phyloP scores from a whole-genome alignment of 805 yeast genomes.

The Ascoidea rubescens region DNA sequence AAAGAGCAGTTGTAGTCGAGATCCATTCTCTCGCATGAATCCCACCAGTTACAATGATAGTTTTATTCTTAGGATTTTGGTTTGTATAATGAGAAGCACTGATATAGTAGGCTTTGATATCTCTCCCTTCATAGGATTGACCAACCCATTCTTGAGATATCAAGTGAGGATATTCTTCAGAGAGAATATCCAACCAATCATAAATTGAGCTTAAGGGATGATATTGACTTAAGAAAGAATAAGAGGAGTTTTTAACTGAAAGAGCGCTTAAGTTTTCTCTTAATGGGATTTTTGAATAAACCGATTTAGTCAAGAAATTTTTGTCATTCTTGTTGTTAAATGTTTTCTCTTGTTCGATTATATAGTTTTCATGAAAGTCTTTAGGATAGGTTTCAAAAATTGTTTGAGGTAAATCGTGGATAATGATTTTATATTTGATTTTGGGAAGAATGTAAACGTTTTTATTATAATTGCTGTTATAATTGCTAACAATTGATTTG shows the following conservation, averaged over 20 bases:
- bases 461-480: conserved; percentile 1
- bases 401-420: conserved; percentile 43
- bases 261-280: background rate
- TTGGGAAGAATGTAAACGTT: conserved; percentile 1
- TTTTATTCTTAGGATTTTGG: conserved; percentile 32
- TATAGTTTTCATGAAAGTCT: conserved; percentile 3
- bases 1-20: conserved; percentile 56
- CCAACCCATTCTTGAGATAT: conserved; percentile 61
- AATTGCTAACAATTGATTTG: background rate
- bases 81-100: conserved; percentile 27
- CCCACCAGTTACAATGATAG: conserved; percentile 72
- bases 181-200: conserved; percentile 54
- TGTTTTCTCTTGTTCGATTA: conserved; percentile 3
- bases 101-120: conserved; percentile 52
- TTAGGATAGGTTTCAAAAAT: conserved; percentile 41
- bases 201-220: conserved; percentile 56
- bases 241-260: conserved; percentile 18
- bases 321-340: conserved; percentile 1
- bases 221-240: conserved; percentile 57
- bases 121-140: conserved; percentile 60
- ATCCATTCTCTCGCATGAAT: conserved; percentile 90
- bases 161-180: conserved; percentile 47
- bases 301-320: background rate
- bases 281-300: conserved; percentile 1
- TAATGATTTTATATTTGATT: conserved; percentile 25